Base-by-base conservation (phyloP, 164 flowering plant species). In the Macadamia tetraphylla region DNA sequence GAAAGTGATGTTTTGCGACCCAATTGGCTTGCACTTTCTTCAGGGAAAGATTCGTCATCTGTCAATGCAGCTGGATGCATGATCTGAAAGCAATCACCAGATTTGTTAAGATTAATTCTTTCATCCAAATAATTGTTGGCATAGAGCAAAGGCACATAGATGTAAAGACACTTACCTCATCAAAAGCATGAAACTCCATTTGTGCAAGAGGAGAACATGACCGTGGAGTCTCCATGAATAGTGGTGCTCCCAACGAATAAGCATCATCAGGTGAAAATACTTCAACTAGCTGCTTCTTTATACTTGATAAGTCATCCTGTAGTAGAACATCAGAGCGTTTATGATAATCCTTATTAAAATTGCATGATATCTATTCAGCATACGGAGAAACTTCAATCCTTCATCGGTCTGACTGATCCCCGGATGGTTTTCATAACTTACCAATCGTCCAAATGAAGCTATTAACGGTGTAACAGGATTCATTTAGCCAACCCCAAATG, bases 211-310 rank as follows among this genome's bases (percentile, higher is more conserved):
- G 94, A 68, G 94, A 90, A 76, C 84, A 77, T 63, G 91, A 87
- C 43, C 78, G 70, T 18, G 98, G 88, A 29, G 95, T 84, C 74
- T 90, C 98, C 91, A 84, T 83, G 75, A 86, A 90, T 60, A 88
- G 68, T 11, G 87, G 84, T 74, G 77, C 81, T 60, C 91, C 96
- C 32, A 85, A 65, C 29, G 92, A 87, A 77, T 78, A 90, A 31
- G 82, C 83, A 78, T 92, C 96, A 75, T 92, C 96, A 40, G 90
- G 93, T 62, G 87, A 86, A 81, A 90, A 90, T 40, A 78, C 85
- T 68, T 84, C 73, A 43, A 76, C 52, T 63, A 92, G 81, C 76
- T 90, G 89, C 60, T 78, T 68, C 73, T 74, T 83, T 67, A 90
- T 76, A 59, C 73, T 71, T 15, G 71, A 79, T 56, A 79, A 70